Evolutionary conservation across 176 grass and related monocot species (phyloP).

Genomic region (sorghum (Sorghum bicolor)): DNA sequence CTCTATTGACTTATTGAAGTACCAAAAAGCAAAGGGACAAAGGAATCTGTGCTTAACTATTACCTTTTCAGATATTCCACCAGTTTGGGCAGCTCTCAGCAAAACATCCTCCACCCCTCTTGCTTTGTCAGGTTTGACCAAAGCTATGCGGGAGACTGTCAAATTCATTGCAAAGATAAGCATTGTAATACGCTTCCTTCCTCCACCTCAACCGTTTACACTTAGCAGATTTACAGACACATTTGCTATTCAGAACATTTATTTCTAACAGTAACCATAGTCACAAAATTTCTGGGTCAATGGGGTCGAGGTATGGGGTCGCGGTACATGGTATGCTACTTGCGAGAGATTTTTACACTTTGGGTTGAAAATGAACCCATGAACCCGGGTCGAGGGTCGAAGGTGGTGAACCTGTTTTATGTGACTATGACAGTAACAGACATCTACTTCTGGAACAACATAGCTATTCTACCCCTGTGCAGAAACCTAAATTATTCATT

Average conservation of each 20-base stretch:
- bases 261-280: background rate
- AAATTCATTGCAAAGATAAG: conserved; percentile 10
- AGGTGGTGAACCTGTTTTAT: no score
- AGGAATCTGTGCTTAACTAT: background rate
- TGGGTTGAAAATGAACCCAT: no score
- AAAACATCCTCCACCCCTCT: conserved; percentile 95
- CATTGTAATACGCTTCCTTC: background rate
- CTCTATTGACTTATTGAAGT: background rate
- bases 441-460: background rate
- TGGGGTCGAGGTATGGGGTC: no score
- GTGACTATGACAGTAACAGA: no score
- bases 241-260: background rate
- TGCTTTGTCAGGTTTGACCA: conserved; percentile 98
- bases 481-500: background rate
- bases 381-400: no score
- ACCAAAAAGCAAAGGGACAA: background rate
- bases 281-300: no score
- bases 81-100: conserved; percentile 80
- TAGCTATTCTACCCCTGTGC: background rate
- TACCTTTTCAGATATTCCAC: conserved; percentile 96
- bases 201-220: background rate
- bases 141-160: conserved; percentile 76
- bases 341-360: no score
- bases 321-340: no score
- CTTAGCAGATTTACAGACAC: background rate